These are phyloP conservation scores for Orychophragmus violaceus DNA, from an alignment of 345 rosid genomes.

Conservation along the genomic window DNA sequence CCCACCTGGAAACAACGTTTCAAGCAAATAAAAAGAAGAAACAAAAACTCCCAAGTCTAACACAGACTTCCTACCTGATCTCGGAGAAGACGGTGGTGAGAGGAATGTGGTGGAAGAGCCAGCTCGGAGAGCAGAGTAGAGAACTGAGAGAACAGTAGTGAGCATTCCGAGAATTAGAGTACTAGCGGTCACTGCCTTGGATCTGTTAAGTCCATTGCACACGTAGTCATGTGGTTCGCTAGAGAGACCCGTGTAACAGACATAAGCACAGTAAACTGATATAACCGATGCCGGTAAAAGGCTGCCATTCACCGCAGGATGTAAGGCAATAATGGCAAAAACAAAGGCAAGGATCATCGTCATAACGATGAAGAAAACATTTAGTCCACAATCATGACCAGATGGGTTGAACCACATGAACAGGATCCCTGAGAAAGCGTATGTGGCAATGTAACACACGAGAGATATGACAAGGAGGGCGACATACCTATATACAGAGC, in stretches of 20 bases:
- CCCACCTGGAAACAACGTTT: conserved; percentile 41
- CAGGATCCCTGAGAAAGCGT: conserved; percentile 65
- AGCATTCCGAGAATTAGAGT: conserved; percentile 89
- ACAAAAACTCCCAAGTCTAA: not conserved
- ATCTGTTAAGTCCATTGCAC: conserved; percentile 84
- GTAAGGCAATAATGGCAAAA: conserved; percentile 68
- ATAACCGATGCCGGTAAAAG: conserved; percentile 94
- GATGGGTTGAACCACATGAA: conserved; percentile 99
- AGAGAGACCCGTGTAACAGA: conserved; percentile 94
- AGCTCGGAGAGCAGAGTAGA: conserved; percentile 90
- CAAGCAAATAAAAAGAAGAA: not conserved
- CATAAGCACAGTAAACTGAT: conserved; percentile 86
- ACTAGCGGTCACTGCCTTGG: conserved; percentile 68
- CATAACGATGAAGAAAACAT: conserved; percentile 87
- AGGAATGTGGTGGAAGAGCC: conserved; percentile 88
- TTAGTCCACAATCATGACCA: conserved; percentile 89
- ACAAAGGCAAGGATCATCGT: conserved; percentile 78
- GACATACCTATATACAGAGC: conserved; percentile 52
- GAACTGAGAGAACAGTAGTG: conserved; percentile 78
- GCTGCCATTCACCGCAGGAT: conserved; percentile 94
- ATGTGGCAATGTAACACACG: conserved; percentile 79
- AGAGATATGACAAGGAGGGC: conserved; percentile 77
- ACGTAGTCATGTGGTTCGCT: conserved; percentile 89
- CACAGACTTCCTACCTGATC: conserved; percentile 57
- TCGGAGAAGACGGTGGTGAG: conserved; percentile 88